Evolutionary conservation across 208 protist genomes (phyloP), one percentile per base, ranked within the genome.

Genomic region (Wallacemonas sp.): DNA sequence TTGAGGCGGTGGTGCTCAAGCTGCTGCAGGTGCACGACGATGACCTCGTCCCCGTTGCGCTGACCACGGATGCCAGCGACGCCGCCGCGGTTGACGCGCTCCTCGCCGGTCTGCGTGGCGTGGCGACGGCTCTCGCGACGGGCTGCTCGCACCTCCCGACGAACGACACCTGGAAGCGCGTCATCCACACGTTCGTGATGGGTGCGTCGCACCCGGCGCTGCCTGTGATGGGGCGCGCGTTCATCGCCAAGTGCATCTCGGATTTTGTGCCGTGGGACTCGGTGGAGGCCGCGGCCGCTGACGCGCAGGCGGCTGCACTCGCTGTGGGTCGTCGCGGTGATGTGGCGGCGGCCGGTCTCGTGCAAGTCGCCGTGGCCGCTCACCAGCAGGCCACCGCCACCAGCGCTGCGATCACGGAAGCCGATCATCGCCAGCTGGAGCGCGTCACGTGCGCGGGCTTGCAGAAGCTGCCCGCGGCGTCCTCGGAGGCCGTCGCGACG

Each of bases 211-310:
- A 58, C 39, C 19, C 62, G 16, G 29, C 61, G 0, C 39, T 82
- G 26, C 65, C 76, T 17, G 74, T 61, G 52, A 52, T 56, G 1
- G 64, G 61, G 27, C 70, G 76, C 58, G 66, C 68, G n/a, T 71
- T 82, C 24, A 4, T 78, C 5, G 17, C 74, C 6, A 65, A 72
- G 48, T 26, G 63, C n/a, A 61, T 78, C 1, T 56, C 71, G 5
- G 71, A 49, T 11, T 57, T 78, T 61, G 29, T 73, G 2, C 16
- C 36, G 27, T 39, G 34, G 36, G 17, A n/a, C n/a, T n/a, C n/a
- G n/a, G n/a, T n/a, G n/a, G n/a, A 9, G 24, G 57, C 6, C 3
- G 6, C 17, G 38, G 38, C 36, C 16, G 41, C 30, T 2, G 38
- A 5, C 6, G 39, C 24, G 21, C 8, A 27, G 38, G 41, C 57